Evolutionary conservation across 768 basidiomycete species (phyloP), one percentile per base, ranked within the genome.

Genomic region (Pisolithus orientalis): DNA sequence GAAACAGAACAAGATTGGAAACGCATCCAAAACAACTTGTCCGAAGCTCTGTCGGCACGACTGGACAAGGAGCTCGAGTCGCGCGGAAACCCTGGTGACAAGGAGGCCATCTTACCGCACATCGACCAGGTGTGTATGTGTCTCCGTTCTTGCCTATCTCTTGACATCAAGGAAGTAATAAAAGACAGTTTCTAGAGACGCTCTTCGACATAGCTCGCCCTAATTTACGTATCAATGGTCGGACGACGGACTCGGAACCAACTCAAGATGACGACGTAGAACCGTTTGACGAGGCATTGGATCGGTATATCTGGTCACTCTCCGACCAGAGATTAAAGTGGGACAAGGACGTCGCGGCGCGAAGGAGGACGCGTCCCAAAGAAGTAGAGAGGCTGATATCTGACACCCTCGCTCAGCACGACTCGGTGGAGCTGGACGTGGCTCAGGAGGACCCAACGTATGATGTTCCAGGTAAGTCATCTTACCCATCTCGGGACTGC

Each of bases 281-380:
- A 61, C 77, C 82, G 2, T 95, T 93, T 65, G 90, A 95, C 61
- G 91, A 95, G 67, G 82, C 80, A 2, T 78, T 95, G 31, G 92
- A 94, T 64, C 72, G 88, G 47, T 80, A 80, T 43, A 85, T 94
- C 43, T 91, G 87, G 85, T 84, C 85, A 1, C 67, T 93, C 17
- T 83, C 86, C 39, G 80, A 85, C 57, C 87, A 87, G 46, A 74
- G 84, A 29, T 69, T 91, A 48, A 78, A 84, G 57, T 90, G 82
- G 82, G 83, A 91, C 62, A 82, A 80, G 55, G 77, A 84, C 51
- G 77, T 89, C 38, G 84, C 85, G 24, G 78, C 79, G 46, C 80
- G 79, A 52, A 77, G 91, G 44, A 82, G 86, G 45, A 79, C 72
- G 8, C 70, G 75, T 39, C 92, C 91, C 0, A 61, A 57, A 17